These are phyloP conservation scores for Paraphaeosphaeria sporulosa DNA, from an alignment of 2,329 filamentous ascomycete species.

Conservation along the genomic window DNA sequence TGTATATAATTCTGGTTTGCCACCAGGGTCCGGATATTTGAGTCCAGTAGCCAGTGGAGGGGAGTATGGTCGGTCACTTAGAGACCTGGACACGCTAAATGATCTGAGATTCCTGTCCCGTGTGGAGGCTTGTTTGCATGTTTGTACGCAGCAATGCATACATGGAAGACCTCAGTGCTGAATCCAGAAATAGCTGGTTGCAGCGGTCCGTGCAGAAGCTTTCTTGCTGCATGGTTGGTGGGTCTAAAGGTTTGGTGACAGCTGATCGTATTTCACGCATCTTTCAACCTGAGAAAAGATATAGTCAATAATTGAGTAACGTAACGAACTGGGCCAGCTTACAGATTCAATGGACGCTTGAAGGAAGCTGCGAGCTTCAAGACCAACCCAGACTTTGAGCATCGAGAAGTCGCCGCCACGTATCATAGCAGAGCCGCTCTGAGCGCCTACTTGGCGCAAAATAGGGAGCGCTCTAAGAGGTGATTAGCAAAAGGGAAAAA, in stretches of 20 bases:
- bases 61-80: neutral
- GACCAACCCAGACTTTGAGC: slow-evolving; percentile 88
- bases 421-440: slow-evolving; percentile 68
- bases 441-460: slow-evolving; percentile 82
- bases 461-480: slow-evolving; percentile 80
- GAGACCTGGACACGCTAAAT: neutral
- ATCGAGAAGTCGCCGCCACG: slow-evolving; percentile 65
- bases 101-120: neutral
- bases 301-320: neutral
- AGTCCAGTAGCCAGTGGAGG: neutral
- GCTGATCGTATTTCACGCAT: slow-evolving; percentile 88
- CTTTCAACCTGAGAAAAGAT: slow-evolving; percentile 70
- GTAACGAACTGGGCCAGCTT: slow-evolving; percentile 47
- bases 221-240: neutral
- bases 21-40: neutral
- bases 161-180: neutral
- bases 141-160: neutral
- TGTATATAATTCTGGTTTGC: neutral
- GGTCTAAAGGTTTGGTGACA: slow-evolving; percentile 81
- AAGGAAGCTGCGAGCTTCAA: slow-evolving; percentile 88
- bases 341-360: slow-evolving; percentile 90
- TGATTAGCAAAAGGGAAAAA: slow-evolving; percentile 26
- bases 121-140: neutral
- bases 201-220: neutral
- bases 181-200: neutral